Base-by-base conservation (phyloP, 2,329 filamentous ascomycete species). In the Colletotrichum noveboracense region DNA sequence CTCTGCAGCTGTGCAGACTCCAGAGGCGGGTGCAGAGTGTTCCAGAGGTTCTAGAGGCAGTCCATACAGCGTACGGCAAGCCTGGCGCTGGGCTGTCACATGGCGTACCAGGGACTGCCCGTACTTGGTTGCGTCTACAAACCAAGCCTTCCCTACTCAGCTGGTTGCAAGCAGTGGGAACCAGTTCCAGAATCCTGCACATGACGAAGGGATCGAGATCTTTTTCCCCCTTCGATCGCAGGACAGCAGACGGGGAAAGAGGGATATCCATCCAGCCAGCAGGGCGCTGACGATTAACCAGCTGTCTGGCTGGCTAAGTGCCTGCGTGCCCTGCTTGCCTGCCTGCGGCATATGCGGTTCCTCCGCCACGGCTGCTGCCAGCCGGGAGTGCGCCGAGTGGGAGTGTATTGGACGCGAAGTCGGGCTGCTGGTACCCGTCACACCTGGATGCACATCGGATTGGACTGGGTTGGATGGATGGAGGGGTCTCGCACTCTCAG, bases 61-160 rank as follows among this genome's bases (percentile, higher is more conserved):
- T 61, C 60, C 43, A 38, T 38, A 43, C 55, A 69, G 21, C 48
- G 36, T 30, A 38, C 21, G 52, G 34, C 52, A 61, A 32, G 34
- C 21, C 48, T 13, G 21, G 43, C 30, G 69, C 69, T 38, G 69
- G 69, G 69, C 62, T 75, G 69, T 75, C 69, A 75, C 69, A 75
- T 75, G 69, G 73, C 38, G 30, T 10, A 67, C 48, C 69, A 75
- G 69, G 73, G 73, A 72, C 61, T 52, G 21, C 18, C 69, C 62
- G 61, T 72, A 62, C 38, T 67, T 56, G 26, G 58, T 62, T 61
- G 56, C 21, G 24, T n/a, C 24, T 18, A 48, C 67, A 48, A 64
- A 52, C 43, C 58, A 56, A 48, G 55, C 38, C 18, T 66, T 75
- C 28, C 36, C 36, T 61, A 65, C 62, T 56, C 10, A 26, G 30